These are phyloP conservation scores for Phytopythium ostracodes DNA, from an alignment of 352 stramenopile genomes.

Conservation along the genomic window DNA sequence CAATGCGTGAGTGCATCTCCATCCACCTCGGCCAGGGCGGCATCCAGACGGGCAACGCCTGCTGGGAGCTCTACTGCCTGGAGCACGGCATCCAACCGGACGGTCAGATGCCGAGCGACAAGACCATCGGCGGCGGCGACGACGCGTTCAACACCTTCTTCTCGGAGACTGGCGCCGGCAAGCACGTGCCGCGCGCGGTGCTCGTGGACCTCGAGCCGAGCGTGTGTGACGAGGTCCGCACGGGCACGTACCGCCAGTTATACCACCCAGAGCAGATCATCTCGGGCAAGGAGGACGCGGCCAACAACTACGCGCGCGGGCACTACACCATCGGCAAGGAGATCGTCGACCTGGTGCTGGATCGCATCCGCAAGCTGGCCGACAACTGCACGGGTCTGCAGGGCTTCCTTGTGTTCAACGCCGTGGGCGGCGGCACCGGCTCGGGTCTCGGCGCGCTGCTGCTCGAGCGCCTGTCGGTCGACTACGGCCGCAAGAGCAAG, in stretches of 20 bases:
- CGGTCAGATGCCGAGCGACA: constrained; percentile 19
- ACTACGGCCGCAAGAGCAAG: constrained; percentile 99
- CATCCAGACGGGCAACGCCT: constrained; percentile 70
- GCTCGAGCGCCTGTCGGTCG: constrained; percentile 95
- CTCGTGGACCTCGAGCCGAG: constrained; percentile 98
- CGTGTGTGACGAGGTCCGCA: constrained; percentile 97
- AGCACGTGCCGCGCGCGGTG: constrained; percentile 97
- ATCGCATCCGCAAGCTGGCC: constrained; percentile 76
- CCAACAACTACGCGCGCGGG: constrained; percentile 91
- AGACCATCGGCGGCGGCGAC: too few species aligned
- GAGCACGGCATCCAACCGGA: constrained; percentile 90
- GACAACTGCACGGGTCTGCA: constrained; percentile 98
- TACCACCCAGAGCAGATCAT: constrained; percentile 99
- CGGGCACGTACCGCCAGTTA: constrained; percentile 94
- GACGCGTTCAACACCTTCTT: too few species aligned
- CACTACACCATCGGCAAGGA: too few species aligned
- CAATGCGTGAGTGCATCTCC: too few species aligned
- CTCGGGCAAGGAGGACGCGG: constrained; percentile 96
- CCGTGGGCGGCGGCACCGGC: constrained; percentile 96
- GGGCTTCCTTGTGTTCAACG: constrained; percentile 98
- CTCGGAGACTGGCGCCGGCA: constrained; percentile 63
- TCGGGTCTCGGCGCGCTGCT: constrained; percentile 97
- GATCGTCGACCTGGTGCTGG: too few species aligned
- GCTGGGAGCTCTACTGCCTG: constrained; percentile 87
- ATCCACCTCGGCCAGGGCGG: constrained; percentile 93